A percentile compares a stretch with the other conserved stretches of the same genome.
Conservation (phyloP, 2,329 filamentous ascomycete genomes). For the Keithomyces neogunnii region DNA sequence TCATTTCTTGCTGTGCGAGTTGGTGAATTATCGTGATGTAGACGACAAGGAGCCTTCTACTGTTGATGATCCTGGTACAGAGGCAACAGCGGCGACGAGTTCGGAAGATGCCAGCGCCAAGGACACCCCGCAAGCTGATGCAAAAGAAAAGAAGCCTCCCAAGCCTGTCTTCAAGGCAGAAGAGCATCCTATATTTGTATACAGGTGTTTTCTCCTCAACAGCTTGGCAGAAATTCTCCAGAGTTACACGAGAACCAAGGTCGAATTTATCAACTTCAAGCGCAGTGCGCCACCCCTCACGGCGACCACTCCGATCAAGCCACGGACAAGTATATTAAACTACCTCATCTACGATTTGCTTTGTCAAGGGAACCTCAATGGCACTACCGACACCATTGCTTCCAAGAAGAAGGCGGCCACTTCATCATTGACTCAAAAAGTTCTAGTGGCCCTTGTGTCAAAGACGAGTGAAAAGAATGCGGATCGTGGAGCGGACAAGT, state of each 20-base stretch:
- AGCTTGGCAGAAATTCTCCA: slow-evolving; percentile 84
- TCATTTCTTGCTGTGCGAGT: slow-evolving; percentile 86
- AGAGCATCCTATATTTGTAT: slow-evolving; percentile 92
- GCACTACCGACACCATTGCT: slow-evolving; percentile 63
- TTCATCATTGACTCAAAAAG: slow-evolving; percentile 75
- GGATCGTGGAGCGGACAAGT: slow-evolving; percentile 47
- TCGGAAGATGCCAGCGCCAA: slow-evolving; percentile 21
- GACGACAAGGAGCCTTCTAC: slow-evolving; percentile 65
- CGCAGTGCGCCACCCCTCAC: slow-evolving; percentile 79
- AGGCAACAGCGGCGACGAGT: slow-evolving; percentile 20
- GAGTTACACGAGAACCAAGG: slow-evolving; percentile 89
- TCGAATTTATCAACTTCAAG: slow-evolving; percentile 99
- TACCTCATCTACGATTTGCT: slow-evolving; percentile 80
- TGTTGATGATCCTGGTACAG: slow-evolving; percentile 30
- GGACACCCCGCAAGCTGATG: slow-evolving; percentile 24
- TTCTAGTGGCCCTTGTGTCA: slow-evolving; percentile 77
- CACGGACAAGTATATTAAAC: slow-evolving; percentile 84
- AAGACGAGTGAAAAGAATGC: slow-evolving; percentile 74
- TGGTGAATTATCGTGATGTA: slow-evolving; percentile 86
- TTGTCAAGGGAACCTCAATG: slow-evolving; percentile 50
- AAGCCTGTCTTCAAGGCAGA: slow-evolving; percentile 82
- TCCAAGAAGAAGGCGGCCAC: slow-evolving; percentile 82
- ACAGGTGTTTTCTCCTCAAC: slow-evolving; percentile 88
- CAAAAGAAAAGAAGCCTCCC: slow-evolving; percentile 51
- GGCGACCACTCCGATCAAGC: slow-evolving; percentile 84